phyloP scores from a whole-genome alignment of 768 basidiomycete genomes.

The Leccinum subtestaceum region DNA sequence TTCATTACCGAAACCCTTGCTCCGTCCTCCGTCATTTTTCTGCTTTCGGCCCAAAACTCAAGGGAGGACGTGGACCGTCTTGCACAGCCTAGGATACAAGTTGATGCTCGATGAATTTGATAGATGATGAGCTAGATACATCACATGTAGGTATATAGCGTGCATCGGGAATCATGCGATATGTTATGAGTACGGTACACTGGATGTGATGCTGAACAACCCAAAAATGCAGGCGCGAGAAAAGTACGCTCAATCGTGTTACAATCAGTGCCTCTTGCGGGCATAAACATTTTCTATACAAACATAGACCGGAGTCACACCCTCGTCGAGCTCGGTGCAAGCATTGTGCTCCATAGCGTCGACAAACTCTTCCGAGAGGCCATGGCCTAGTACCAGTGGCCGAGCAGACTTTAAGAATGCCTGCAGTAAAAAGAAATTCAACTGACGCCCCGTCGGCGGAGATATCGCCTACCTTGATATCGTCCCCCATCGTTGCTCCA shows the following conservation, averaged over 20 bases:
- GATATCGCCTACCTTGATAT: slow-evolving; percentile 45
- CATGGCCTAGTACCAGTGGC: slow-evolving; percentile 65
- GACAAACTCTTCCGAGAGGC: slow-evolving; percentile 52
- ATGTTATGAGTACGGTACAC: slow-evolving; percentile 20
- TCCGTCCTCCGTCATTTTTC: neutral
- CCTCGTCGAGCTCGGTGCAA: slow-evolving; percentile 49
- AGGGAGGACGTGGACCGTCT: neutral
- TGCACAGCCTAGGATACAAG: neutral
- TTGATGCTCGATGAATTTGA: neutral
- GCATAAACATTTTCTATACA: slow-evolving; percentile 62
- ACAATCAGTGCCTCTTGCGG: slow-evolving; percentile 27
- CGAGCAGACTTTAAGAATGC: slow-evolving; percentile 63
- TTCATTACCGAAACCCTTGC: neutral
- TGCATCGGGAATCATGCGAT: slow-evolving; percentile 21
- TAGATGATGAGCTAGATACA: slow-evolving; percentile 3
- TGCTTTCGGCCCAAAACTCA: too few species aligned
- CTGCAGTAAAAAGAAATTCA: slow-evolving; percentile 32
- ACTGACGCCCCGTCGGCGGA: neutral
- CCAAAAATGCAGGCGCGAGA: slow-evolving; percentile 2
- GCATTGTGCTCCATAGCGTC: slow-evolving; percentile 53
- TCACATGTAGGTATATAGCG: slow-evolving; percentile 4
- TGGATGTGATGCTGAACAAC: slow-evolving; percentile 17
- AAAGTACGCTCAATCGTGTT: slow-evolving; percentile 3
- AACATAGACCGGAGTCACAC: slow-evolving; percentile 47
- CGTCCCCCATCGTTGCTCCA: slow-evolving; percentile 52